Conservation (phyloP, 202 grass and related monocot genomes). For the Digitaria exilis region DNA sequence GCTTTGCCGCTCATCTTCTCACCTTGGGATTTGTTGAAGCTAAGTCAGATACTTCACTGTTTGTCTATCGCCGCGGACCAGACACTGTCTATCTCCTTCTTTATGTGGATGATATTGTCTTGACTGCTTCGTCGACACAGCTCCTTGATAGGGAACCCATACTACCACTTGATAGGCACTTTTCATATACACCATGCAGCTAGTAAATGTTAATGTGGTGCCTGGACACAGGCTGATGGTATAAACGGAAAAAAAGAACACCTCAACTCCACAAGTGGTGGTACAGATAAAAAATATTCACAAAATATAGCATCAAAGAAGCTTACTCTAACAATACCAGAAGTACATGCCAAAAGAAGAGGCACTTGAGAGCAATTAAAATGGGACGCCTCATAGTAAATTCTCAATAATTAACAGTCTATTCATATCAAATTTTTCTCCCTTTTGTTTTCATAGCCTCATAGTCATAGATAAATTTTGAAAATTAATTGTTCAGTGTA, state of each 20-base stretch:
- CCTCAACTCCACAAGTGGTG: not conserved
- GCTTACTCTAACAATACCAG: constrained; percentile 2
- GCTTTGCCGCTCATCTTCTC: too few species aligned
- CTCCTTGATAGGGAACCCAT: not conserved
- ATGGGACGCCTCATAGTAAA: not conserved
- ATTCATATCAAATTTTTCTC: not conserved
- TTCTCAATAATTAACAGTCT: not conserved
- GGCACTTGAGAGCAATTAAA: constrained; percentile 5
- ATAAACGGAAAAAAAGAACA: not conserved
- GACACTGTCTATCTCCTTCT: too few species aligned
- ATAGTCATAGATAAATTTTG: constrained; percentile 1
- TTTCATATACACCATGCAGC: not conserved
- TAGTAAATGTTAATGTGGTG: not conserved
- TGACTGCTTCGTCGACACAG: too few species aligned
- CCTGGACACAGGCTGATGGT: not conserved
- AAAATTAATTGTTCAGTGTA: not conserved
- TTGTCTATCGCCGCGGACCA: too few species aligned
- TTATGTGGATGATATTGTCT: too few species aligned
- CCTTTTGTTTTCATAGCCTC: not conserved
- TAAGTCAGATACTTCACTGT: too few species aligned
- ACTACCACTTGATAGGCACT: not conserved
- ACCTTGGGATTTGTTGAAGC: too few species aligned
- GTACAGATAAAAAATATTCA: not conserved
- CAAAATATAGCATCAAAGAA: constrained; percentile 1
- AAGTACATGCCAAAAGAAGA: constrained; percentile 9